A percentile compares a stretch with the other conserved stretches of the same genome.
Conservation (phyloP, 2,329 filamentous ascomycete genomes). For the Pseudocercospora crystallina region DNA sequence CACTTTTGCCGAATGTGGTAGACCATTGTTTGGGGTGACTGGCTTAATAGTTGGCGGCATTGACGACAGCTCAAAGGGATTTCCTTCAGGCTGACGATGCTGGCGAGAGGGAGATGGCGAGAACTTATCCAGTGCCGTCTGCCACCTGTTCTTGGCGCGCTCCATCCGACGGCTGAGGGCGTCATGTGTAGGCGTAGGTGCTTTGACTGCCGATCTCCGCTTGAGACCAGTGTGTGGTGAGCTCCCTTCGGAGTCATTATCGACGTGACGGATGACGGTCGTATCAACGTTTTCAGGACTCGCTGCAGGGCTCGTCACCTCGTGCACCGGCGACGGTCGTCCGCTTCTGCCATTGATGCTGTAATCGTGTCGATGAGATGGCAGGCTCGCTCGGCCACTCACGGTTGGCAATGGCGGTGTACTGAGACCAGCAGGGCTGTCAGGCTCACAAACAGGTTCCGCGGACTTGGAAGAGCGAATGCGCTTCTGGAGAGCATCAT, state of each 20-base stretch:
- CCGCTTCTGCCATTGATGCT: slow-evolving; percentile 6
- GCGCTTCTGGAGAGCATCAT: slow-evolving; percentile 55
- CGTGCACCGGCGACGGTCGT: slow-evolving; percentile 25
- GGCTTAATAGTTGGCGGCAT: slow-evolving; percentile 18
- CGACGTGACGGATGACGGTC: slow-evolving; percentile 12
- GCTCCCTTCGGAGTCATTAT: slow-evolving; percentile 5
- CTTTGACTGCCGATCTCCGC: slow-evolving; percentile 23
- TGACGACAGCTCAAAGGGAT: slow-evolving; percentile 34
- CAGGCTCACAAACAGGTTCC: slow-evolving; percentile 4
- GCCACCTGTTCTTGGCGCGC: slow-evolving; percentile 44
- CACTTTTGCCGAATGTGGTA: slow-evolving; percentile 15
- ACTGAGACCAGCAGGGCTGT: slow-evolving; percentile 1
- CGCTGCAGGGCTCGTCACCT: slow-evolving; percentile 25
- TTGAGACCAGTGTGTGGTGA: slow-evolving; percentile 20
- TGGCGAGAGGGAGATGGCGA: slow-evolving; percentile 33
- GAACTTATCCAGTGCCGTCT: slow-evolving; percentile 39
- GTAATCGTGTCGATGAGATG: slow-evolving; percentile 21
- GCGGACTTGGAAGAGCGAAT: slow-evolving; percentile 46
- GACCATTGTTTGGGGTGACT: slow-evolving; percentile 17
- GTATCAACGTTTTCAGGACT: slow-evolving; percentile 3
- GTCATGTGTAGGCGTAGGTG: slow-evolving; percentile 37
- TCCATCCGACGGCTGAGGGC: slow-evolving; percentile 42
- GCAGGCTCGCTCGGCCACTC: slow-evolving; percentile 16
- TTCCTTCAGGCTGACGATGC: slow-evolving; percentile 24
- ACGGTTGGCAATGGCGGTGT: background rate